These are phyloP conservation scores for Paramecium biaurelia DNA, from an alignment of 73 alveolate genomes.

Conservation along the genomic window DNA sequence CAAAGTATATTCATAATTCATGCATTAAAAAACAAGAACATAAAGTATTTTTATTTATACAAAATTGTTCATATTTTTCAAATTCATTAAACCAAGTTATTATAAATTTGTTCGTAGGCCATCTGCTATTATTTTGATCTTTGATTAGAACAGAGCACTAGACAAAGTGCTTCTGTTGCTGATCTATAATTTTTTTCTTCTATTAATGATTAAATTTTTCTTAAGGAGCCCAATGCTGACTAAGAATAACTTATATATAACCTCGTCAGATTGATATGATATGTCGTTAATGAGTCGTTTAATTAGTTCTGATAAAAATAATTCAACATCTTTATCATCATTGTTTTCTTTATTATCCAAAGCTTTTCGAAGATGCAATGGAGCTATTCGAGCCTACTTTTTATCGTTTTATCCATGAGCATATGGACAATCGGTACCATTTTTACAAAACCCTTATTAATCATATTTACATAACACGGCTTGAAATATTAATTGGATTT, in stretches of 20 bases:
- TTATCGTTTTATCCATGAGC: slow-evolving; percentile 57
- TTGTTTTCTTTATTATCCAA: slow-evolving; percentile 29
- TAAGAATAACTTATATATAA: background rate
- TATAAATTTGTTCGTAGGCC: background rate
- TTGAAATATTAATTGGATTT: background rate
- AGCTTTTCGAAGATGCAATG: background rate
- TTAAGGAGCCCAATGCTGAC: background rate
- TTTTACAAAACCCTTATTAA: slow-evolving; percentile 59
- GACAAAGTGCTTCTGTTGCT: slow-evolving; percentile 1
- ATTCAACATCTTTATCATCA: slow-evolving; percentile 15
- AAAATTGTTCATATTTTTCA: background rate
- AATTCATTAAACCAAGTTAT: background rate
- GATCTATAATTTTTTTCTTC: slow-evolving; percentile 21
- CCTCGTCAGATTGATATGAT: background rate
- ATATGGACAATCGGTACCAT: slow-evolving; percentile 55
- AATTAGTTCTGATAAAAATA: background rate
- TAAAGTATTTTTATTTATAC: background rate
- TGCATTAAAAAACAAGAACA: background rate
- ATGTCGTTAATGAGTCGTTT: background rate
- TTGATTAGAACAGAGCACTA: slow-evolving; percentile 1
- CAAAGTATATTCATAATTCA: too few relatives aligned
- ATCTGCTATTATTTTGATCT: background rate
- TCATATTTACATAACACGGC: slow-evolving; percentile 60
- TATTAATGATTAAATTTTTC: background rate
- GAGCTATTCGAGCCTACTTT: slow-evolving; percentile 47